phyloP scores from a whole-genome alignment of 2,329 filamentous ascomycete genomes.

The Alternaria sp. region DNA sequence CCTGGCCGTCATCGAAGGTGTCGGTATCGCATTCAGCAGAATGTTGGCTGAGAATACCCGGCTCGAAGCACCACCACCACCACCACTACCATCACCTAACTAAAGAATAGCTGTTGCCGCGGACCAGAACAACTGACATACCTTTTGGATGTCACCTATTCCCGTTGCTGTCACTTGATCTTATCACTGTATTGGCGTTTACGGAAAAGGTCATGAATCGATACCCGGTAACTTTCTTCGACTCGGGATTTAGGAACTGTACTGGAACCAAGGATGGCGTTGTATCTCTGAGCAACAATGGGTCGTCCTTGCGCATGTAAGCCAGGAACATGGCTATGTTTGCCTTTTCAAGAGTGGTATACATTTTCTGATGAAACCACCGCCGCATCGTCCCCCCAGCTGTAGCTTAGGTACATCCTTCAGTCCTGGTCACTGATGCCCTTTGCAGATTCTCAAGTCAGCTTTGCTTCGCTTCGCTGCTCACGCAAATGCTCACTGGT shows the following conservation, averaged over 20 bases:
- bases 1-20: slow-evolving; percentile 93
- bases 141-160: not conserved
- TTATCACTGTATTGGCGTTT: not conserved
- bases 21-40: slow-evolving; percentile 91
- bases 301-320: not conserved
- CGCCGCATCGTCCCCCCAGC: not conserved
- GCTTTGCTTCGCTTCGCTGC: not conserved
- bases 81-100: not conserved
- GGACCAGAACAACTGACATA: not conserved
- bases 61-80: not conserved
- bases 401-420: not conserved
- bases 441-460: not conserved
- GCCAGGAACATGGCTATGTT: not conserved
- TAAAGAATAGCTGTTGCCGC: not conserved
- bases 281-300: not conserved
- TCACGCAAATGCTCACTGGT: not conserved
- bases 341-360: not conserved
- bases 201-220: not conserved
- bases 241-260: not conserved
- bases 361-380: not conserved
- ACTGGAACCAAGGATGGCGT: not conserved
- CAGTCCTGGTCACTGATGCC: not conserved
- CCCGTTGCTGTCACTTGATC: not conserved
- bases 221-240: not conserved
- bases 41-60: slow-evolving; percentile 89